phyloP scores from a whole-genome alignment of 108 stramenopile genomes.

The Conticribra guillardii region DNA sequence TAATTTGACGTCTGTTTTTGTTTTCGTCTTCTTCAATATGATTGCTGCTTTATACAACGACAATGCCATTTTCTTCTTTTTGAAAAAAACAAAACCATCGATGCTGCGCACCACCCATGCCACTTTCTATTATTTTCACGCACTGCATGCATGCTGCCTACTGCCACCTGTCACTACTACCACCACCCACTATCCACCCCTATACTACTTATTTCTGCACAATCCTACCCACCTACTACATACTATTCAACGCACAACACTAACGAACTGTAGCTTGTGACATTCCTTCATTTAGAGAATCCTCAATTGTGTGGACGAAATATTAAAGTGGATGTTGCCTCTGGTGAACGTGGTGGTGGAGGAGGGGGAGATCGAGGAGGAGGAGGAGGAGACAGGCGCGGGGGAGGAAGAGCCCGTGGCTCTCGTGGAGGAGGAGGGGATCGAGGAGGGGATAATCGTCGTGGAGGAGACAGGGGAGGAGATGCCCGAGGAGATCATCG shows the following conservation, averaged over 20 bases:
- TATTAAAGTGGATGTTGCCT: conserved; percentile 74
- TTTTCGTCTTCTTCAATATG: no score
- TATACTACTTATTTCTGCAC: no score
- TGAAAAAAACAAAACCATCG: no score
- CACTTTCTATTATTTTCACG: no score
- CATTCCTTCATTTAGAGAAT: conserved; percentile 27
- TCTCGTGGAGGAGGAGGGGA: conserved; percentile 15
- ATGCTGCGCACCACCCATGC: no score
- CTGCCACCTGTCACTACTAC: no score
- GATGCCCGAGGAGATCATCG: neutral
- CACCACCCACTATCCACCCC: no score
- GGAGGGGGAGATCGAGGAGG: conserved; percentile 22
- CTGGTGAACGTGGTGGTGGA: conserved; percentile 10
- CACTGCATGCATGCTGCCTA: no score
- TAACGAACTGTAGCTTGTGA: conserved; percentile 12
- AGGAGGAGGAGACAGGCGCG: conserved; percentile 12
- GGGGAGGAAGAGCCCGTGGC: conserved; percentile 3
- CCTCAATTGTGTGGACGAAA: conserved; percentile 55
- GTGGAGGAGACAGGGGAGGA: neutral
- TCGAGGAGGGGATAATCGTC: conserved; percentile 8
- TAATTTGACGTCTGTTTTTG: no score
- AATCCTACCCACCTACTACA: no score
- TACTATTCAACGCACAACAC: neutral
- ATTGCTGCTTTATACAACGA: no score
- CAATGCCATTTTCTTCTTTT: no score